Conservation (phyloP, 1,139 yeast genomes). For the Nakaseomyces delphensis region DNA sequence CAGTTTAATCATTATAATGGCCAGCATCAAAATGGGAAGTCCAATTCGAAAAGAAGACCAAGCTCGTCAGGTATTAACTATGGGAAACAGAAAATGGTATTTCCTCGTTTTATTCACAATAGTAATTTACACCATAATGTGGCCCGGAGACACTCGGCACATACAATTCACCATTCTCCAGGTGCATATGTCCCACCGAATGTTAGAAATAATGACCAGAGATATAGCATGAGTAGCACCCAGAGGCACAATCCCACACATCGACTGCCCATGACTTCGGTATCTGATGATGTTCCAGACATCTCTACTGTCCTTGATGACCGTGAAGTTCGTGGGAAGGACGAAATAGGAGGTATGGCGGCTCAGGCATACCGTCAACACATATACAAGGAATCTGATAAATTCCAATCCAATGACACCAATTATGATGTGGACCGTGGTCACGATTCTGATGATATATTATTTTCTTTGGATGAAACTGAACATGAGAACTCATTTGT, state of each 20-base stretch:
- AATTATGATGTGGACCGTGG: slow-evolving; percentile 20
- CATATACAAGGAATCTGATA: slow-evolving; percentile 2
- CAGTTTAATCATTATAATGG: slow-evolving; percentile 17
- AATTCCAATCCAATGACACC: slow-evolving; percentile 3
- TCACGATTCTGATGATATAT: slow-evolving; percentile 34
- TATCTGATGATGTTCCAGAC: slow-evolving; percentile 18
- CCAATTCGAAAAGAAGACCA: slow-evolving; percentile 17
- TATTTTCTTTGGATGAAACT: slow-evolving; percentile 38
- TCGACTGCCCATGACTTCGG: slow-evolving; percentile 13
- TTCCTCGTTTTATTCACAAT: slow-evolving; percentile 15
- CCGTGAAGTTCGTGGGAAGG: background rate
- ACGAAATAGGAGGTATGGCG: background rate
- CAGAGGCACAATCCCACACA: background rate
- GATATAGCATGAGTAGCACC: background rate
- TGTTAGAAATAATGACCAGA: slow-evolving; percentile 35
- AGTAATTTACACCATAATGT: slow-evolving; percentile 11
- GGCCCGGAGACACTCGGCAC: slow-evolving; percentile 16
- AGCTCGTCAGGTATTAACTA: slow-evolving; percentile 17
- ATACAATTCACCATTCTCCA: slow-evolving; percentile 26
- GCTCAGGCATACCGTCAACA: slow-evolving; percentile 5
- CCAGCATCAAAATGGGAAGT: slow-evolving; percentile 13
- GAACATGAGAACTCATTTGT: slow-evolving; percentile 24
- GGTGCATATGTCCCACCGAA: slow-evolving; percentile 70
- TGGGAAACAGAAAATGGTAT: slow-evolving; percentile 10
- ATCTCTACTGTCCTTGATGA: slow-evolving; percentile 24